Evolutionary conservation across 208 protist genomes (phyloP).

Genomic region (Trypanosoma rangeli): DNA sequence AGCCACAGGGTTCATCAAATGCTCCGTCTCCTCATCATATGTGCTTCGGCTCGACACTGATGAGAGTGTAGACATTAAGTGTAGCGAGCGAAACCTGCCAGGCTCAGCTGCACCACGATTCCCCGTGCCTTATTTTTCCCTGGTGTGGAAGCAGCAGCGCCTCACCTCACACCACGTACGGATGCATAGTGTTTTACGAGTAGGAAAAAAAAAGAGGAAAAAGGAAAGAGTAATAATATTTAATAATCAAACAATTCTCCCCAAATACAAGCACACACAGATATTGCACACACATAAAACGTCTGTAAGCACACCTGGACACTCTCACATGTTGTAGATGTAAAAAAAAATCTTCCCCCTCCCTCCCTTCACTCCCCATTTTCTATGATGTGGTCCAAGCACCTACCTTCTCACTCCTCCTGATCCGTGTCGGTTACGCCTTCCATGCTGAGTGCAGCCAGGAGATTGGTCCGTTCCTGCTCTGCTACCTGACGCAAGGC

Average conservation of each 20-base stretch:
- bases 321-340: neutral
- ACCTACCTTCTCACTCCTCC: neutral
- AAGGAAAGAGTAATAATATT: neutral
- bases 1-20: neutral
- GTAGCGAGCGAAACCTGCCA: neutral
- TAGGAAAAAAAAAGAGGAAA: neutral
- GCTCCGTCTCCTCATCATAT: slow-evolving; percentile 19
- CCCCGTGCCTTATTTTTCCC: neutral
- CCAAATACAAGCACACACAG: neutral
- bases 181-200: neutral
- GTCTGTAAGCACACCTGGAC: neutral
- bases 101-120: neutral
- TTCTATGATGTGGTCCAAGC: neutral
- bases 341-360: neutral
- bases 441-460: slow-evolving; percentile 5
- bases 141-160: neutral
- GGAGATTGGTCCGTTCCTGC: slow-evolving; percentile 31
- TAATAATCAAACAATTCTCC: neutral
- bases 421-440: neutral
- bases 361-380: neutral
- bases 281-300: neutral
- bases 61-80: slow-evolving; percentile 3
- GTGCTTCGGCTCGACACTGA: slow-evolving; percentile 7
- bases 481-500: slow-evolving; percentile 50
- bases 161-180: neutral